Evolutionary conservation across 352 stramenopile species (phyloP).

Genomic region (Globisporangium spiculum): DNA sequence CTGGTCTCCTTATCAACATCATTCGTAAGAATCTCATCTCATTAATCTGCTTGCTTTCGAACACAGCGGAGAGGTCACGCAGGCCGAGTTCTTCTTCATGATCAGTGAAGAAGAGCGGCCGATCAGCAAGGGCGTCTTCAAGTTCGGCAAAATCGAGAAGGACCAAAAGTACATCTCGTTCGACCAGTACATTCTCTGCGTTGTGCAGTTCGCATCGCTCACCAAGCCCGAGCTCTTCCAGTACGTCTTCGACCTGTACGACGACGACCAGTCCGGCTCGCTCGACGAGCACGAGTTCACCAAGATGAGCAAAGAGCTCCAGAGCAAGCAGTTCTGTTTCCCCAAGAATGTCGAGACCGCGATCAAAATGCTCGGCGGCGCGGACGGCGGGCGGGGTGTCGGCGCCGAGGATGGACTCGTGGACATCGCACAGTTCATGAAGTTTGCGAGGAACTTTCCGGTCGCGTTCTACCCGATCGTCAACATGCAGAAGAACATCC

Average conservation of each 20-base stretch:
- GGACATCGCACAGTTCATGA: conserved; percentile 50
- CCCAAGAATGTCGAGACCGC: conserved; percentile 57
- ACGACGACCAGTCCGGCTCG: conserved; percentile 48
- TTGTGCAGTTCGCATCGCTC: conserved; percentile 54
- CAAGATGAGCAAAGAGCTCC: conserved; percentile 61
- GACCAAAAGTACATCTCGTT: conserved; percentile 64
- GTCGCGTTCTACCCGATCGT: conserved; percentile 55
- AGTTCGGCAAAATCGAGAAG: conserved; percentile 31
- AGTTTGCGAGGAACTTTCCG: conserved; percentile 44
- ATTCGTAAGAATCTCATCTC: not conserved
- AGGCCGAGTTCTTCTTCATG: conserved; percentile 75
- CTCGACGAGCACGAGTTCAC: conserved; percentile 63
- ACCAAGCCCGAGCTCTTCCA: conserved; percentile 69
- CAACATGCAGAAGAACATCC: conserved; percentile 59
- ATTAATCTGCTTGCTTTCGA: not conserved
- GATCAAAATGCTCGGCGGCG: conserved; percentile 49
- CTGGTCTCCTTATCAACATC: not conserved
- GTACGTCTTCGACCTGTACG: conserved; percentile 71
- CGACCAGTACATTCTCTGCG: conserved; percentile 57
- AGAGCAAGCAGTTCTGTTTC: conserved; percentile 66
- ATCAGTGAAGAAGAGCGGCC: conserved; percentile 54
- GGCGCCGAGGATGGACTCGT: conserved; percentile 39
- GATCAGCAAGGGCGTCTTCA: conserved; percentile 54
- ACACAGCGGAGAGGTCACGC: conserved; percentile 63
- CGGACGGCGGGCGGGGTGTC: conserved; percentile 18